phyloP scores from a whole-genome alignment of 163 green algal genomes.

The Prototheca cutis region DNA sequence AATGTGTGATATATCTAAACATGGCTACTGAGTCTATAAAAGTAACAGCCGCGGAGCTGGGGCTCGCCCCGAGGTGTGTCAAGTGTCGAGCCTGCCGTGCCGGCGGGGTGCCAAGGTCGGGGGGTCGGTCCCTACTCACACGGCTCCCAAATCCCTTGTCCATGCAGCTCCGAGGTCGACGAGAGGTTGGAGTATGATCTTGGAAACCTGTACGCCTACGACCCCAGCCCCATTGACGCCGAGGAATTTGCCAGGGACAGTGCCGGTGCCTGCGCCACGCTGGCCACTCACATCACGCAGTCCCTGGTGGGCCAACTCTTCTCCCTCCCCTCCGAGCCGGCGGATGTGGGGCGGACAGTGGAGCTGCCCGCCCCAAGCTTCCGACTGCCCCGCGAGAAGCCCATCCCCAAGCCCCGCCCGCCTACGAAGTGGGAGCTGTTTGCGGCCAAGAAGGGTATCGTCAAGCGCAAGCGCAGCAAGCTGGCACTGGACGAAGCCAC shows the following conservation, averaged over 20 bases:
- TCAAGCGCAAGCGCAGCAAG: slow-evolving; percentile 87
- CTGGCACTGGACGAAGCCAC: slow-evolving; percentile 75
- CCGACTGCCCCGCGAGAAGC: slow-evolving; percentile 69
- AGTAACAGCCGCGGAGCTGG: not conserved
- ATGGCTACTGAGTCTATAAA: not conserved
- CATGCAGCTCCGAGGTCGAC: slow-evolving; percentile 44
- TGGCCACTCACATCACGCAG: slow-evolving; percentile 49
- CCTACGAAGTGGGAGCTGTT: slow-evolving; percentile 90
- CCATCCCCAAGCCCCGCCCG: slow-evolving; percentile 67
- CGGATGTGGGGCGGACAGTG: slow-evolving; percentile 57
- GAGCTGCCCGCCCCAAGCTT: slow-evolving; percentile 59
- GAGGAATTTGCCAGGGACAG: slow-evolving; percentile 10
- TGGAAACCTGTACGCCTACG: slow-evolving; percentile 71
- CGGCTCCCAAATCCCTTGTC: not conserved
- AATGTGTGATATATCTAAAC: not conserved
- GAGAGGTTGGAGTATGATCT: slow-evolving; percentile 71
- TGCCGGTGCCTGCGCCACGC: slow-evolving; percentile 15
- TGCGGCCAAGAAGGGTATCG: slow-evolving; percentile 87
- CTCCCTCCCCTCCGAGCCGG: slow-evolving; percentile 53
- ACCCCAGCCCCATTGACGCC: slow-evolving; percentile 54
- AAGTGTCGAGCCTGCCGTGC: not conserved
- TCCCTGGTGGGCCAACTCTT: slow-evolving; percentile 61
- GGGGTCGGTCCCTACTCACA: too few relatives aligned
- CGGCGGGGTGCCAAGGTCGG: not conserved
- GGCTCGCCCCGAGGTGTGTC: not conserved